These are phyloP conservation scores for Alternaria sp. DNA, from an alignment of 2,329 filamentous ascomycete genomes.

Conservation along the genomic window DNA sequence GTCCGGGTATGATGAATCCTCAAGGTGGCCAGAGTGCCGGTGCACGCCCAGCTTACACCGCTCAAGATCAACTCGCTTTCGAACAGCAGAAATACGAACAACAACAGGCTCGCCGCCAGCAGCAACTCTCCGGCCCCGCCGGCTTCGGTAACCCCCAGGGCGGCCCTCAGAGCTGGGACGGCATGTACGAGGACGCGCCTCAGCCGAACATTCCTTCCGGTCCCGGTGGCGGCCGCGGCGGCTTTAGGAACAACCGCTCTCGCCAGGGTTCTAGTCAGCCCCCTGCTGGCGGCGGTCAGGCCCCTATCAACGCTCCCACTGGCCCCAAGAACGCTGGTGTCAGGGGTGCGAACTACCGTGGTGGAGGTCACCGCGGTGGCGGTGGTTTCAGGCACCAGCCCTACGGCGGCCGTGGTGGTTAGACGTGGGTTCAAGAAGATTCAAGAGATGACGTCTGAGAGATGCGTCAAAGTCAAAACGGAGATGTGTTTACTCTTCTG, in stretches of 20 bases:
- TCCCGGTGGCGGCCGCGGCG: constrained; percentile 51
- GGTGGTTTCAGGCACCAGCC: constrained; percentile 41
- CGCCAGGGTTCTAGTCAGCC: constrained; percentile 49
- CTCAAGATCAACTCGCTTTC: constrained; percentile 75
- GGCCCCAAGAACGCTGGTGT: constrained; percentile 94
- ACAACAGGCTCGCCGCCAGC: constrained; percentile 65
- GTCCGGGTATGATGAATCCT: constrained; percentile 30
- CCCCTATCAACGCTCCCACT: constrained; percentile 84
- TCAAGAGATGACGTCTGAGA: neutral
- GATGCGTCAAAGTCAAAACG: neutral
- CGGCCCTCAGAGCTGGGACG: constrained; percentile 89
- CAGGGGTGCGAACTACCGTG: constrained; percentile 90
- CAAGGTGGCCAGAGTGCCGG: constrained; percentile 26
- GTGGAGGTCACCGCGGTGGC: constrained; percentile 65
- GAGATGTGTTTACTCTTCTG: neutral
- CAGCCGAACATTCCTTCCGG: constrained; percentile 72
- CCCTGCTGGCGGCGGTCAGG: constrained; percentile 48
- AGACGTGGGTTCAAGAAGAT: neutral
- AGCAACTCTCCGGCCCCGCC: constrained; percentile 47
- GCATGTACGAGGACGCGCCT: constrained; percentile 96
- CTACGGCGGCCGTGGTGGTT: constrained; percentile 36
- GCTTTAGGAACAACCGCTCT: constrained; percentile 45
- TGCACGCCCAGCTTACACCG: constrained; percentile 63
- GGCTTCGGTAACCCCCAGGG: constrained; percentile 58
- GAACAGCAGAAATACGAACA: constrained; percentile 81